Percentiles rank a stretch among this genome's conserved stretches.
phyloP scores from a whole-genome alignment of 345 rosid species.

The Microcos paniculata region DNA sequence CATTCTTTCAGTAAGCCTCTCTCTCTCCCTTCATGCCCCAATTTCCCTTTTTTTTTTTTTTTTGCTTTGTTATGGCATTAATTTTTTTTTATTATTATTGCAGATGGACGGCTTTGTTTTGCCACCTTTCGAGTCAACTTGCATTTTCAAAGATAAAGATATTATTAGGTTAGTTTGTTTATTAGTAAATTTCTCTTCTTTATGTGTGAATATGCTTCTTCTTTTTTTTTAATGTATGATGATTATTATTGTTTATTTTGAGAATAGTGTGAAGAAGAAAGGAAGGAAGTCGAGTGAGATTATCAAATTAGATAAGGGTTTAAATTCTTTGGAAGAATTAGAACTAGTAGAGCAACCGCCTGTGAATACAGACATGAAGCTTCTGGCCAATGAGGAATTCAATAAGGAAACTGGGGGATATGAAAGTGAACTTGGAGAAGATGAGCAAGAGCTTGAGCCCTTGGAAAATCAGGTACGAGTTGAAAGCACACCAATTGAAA shows the following conservation, averaged over 20 bases:
- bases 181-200: not conserved
- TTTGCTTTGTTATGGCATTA: conserved; percentile 8
- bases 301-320: conserved; percentile 27
- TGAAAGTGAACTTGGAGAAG: conserved; percentile 62
- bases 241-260: not conserved
- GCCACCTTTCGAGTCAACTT: conserved; percentile 80
- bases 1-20: conserved; percentile 58
- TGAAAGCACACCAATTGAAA: conserved; percentile 35
- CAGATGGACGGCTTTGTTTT: conserved; percentile 95
- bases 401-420: conserved; percentile 60
- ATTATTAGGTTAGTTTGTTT: conserved; percentile 55
- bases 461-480: conserved; percentile 19
- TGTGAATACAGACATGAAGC: conserved; percentile 31
- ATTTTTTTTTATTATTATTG: conserved; percentile 19
- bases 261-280: conserved; percentile 65
- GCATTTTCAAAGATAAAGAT: conserved; percentile 76
- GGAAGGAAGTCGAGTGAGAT: conserved; percentile 31
- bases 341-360: conserved; percentile 41
- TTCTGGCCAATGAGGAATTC: conserved; percentile 70
- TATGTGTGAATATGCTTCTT: not conserved
- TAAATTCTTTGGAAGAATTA: conserved; percentile 30
- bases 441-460: conserved; percentile 26
- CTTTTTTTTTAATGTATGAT: conserved; percentile 4
- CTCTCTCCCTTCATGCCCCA: conserved; percentile 20
- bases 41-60: not conserved